Conservation (phyloP, 2,329 filamentous ascomycete species). For the Exophiala bonariae region DNA sequence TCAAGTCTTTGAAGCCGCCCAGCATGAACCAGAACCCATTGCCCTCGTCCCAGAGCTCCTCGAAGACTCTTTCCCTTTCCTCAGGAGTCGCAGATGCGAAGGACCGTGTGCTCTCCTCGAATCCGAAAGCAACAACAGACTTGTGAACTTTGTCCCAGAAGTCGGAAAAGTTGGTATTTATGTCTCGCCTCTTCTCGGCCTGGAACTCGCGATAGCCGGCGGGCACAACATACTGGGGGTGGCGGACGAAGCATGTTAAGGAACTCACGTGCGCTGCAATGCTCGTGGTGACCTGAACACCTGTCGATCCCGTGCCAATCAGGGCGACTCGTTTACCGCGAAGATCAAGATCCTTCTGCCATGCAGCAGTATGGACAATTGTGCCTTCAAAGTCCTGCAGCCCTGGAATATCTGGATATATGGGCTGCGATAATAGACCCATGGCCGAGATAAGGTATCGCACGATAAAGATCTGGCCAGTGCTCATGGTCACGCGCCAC, state of each 20-base stretch:
- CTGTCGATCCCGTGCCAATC: conserved; percentile 46
- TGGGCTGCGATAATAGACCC: conserved; percentile 39
- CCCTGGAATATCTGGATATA: conserved; percentile 38
- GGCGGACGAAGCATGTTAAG: conserved; percentile 36
- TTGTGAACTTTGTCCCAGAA: conserved; percentile 32
- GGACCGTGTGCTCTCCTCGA: conserved; percentile 26
- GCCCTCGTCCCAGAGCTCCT: conserved; percentile 34
- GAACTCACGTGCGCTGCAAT: conserved; percentile 31
- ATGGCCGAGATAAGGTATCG: conserved; percentile 41
- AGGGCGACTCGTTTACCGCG: conserved; percentile 36
- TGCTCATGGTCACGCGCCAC: conserved; percentile 47
- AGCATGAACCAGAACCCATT: conserved; percentile 40
- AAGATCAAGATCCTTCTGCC: conserved; percentile 33
- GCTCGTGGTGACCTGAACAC: conserved; percentile 37
- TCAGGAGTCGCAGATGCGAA: conserved; percentile 10
- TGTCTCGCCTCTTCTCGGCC: conserved; percentile 12
- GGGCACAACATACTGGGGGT: conserved; percentile 28
- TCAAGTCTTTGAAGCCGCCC: conserved; percentile 38
- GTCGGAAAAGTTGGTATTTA: conserved; percentile 35
- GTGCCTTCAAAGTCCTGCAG: conserved; percentile 41
- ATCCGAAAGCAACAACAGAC: conserved; percentile 27
- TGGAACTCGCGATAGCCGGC: conserved; percentile 2
- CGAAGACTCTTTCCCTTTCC: conserved; percentile 29
- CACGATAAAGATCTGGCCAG: conserved; percentile 36
- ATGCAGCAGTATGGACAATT: conserved; percentile 42